Conservation (phyloP, 202 grass and related monocot species). For the Setaria viridis region DNA sequence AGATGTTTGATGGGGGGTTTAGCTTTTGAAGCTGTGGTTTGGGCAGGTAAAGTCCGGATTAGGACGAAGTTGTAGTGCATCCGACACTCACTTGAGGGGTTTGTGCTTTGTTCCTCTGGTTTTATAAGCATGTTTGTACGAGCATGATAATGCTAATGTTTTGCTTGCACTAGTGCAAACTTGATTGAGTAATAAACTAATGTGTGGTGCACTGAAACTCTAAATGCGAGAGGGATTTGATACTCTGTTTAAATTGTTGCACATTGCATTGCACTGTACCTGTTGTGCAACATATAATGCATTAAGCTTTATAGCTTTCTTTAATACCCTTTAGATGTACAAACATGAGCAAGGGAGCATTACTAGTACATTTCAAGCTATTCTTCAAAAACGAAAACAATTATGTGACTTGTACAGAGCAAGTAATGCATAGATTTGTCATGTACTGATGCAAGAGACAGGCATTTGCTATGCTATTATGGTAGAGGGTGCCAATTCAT, state of each 20-base stretch:
- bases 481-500: not conserved
- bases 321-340: not conserved
- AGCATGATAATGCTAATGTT: constrained; percentile 48
- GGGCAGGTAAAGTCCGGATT: constrained; percentile 47
- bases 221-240: constrained; percentile 15
- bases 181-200: constrained; percentile 32
- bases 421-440: not conserved
- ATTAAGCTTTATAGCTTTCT: not conserved
- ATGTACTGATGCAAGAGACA: not conserved
- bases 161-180: constrained; percentile 43
- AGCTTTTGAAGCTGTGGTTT: constrained; percentile 46
- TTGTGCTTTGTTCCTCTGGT: constrained; percentile 38
- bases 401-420: not conserved
- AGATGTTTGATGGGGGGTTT: constrained; percentile 42
- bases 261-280: not conserved
- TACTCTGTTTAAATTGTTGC: not conserved
- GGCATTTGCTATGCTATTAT: not conserved
- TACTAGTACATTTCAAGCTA: not conserved
- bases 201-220: not conserved
- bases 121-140: constrained; percentile 18
- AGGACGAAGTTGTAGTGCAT: constrained; percentile 55
- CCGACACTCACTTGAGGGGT: constrained; percentile 46
- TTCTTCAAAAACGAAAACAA: not conserved
- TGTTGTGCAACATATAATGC: not conserved
- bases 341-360: not conserved